Conservation (phyloP, 108 stramenopile genomes). For the Skeletonema marinoi region DNA sequence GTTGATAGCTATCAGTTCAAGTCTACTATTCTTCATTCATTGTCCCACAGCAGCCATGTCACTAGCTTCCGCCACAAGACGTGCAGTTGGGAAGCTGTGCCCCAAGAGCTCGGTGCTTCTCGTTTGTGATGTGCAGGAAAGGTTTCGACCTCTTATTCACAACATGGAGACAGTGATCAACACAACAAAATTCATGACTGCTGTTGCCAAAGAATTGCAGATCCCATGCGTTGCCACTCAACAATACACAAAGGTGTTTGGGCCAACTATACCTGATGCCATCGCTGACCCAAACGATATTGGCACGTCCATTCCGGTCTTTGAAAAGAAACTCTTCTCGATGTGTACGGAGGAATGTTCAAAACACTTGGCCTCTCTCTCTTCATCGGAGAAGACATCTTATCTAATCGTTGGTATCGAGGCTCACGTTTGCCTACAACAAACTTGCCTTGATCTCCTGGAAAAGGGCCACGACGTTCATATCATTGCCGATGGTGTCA, state of each 20-base stretch:
- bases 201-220: constrained; percentile 77
- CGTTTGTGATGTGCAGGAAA: constrained; percentile 94
- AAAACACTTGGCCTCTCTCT: constrained; percentile 47
- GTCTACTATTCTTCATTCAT: background rate
- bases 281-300: constrained; percentile 64
- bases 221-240: constrained; percentile 93
- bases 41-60: constrained; percentile 19
- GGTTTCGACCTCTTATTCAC: constrained; percentile 91
- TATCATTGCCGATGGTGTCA: constrained; percentile 87
- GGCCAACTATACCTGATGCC: constrained; percentile 72
- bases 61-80: constrained; percentile 28
- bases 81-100: constrained; percentile 82
- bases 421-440: constrained; percentile 95
- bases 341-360: constrained; percentile 89
- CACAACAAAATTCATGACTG: constrained; percentile 87
- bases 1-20: background rate
- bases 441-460: constrained; percentile 89
- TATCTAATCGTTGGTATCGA: constrained; percentile 96
- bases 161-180: constrained; percentile 79
- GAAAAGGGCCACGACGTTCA: constrained; percentile 88
- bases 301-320: constrained; percentile 44
- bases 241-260: constrained; percentile 97
- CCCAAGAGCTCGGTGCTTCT: constrained; percentile 75
- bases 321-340: constrained; percentile 94
- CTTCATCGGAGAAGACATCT: constrained; percentile 33